Base-by-base conservation (phyloP, 1,139 yeast species). In the Debaryomyces robertsiae region DNA sequence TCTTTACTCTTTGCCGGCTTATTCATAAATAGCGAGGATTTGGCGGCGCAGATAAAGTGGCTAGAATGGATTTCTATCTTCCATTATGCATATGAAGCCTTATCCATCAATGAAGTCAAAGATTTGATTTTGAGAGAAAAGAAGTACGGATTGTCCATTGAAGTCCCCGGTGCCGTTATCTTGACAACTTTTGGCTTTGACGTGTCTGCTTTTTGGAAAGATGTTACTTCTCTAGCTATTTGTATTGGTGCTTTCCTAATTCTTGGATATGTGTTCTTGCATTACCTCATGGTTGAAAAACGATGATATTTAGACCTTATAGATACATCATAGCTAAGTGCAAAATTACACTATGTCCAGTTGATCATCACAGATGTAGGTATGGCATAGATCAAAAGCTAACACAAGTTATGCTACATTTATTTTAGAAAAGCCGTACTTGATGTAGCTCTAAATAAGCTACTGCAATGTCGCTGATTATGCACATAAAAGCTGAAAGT, bases 161-260 rank as follows among this genome's bases (percentile, higher is more conserved):
- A 90, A 62, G 95, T 93, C n/a, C 98, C 98, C 0, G 98, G 98
- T 4, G 98, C 98, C 1, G 94, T 95, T 1, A 93, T 93, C 45
- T 74, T 93, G 50, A 86, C 95, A 52, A 90, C 98, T 0, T 93
- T 93, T 69, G 98, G 98, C 0, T 93, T 93, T 62, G 79, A 87
- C 48, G 91, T 88, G 14, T 79, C 82, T 29, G 94, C 93, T 2
- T 76, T 87, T 46, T 67, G 80, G 66, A 67, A 70, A 31, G 98
- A 93, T 60, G 73, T 84, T 16, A 51, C 68, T 6, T 76, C 73
- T 30, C 69, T 88, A 43, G 68, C 65, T 0, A 68, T 73, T 6
- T 79, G 82, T 47, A 66, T 73, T 14, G 57, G 66, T 2, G 53
- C 71, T 1, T 88, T 88, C 58, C 60, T 85, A 34, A 53, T 78